phyloP scores from a whole-genome alignment of 2,329 filamentous ascomycete genomes.

The Dissoconium aciculare region DNA sequence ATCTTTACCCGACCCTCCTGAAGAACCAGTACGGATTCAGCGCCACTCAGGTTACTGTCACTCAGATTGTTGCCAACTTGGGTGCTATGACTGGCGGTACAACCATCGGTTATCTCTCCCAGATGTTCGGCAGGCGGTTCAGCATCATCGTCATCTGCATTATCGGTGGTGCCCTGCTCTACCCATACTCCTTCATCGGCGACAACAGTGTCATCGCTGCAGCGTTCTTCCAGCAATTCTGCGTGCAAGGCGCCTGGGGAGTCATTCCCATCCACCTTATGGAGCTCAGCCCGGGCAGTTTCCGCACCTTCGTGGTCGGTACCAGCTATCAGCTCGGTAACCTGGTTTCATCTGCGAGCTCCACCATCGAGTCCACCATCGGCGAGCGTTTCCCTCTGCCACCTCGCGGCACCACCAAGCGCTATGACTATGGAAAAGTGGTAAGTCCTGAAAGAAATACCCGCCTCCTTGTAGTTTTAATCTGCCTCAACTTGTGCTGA shows the following conservation, averaged over 20 bases:
- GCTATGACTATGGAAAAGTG: constrained; percentile 31
- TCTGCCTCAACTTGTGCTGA: no score
- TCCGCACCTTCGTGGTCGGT: constrained; percentile 61
- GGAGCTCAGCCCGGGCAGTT: constrained; percentile 57
- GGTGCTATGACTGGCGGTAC: constrained; percentile 36
- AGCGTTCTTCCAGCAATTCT: constrained; percentile 59
- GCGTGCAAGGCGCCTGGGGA: constrained; percentile 20
- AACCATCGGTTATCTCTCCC: constrained; percentile 31
- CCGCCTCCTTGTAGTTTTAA: no score
- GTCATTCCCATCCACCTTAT: constrained; percentile 52
- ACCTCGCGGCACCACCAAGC: constrained; percentile 26
- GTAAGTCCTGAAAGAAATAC: no score
- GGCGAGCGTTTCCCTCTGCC: constrained; percentile 29
- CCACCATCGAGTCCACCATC: constrained; percentile 30
- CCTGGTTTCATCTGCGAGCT: constrained; percentile 38
- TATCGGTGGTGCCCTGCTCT: constrained; percentile 60
- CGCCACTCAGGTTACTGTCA: constrained; percentile 32
- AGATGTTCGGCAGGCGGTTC: constrained; percentile 34
- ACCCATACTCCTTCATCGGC: constrained; percentile 63
- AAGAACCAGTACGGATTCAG: constrained; percentile 44
- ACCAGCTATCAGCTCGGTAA: constrained; percentile 67
- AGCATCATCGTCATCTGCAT: constrained; percentile 36
- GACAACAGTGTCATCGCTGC: constrained; percentile 54
- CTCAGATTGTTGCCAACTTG: constrained; percentile 36
- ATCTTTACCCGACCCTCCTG: constrained; percentile 47